Base-by-base conservation (phyloP, 495 filamentous ascomycete genomes). In the Penicillium roqueforti region DNA sequence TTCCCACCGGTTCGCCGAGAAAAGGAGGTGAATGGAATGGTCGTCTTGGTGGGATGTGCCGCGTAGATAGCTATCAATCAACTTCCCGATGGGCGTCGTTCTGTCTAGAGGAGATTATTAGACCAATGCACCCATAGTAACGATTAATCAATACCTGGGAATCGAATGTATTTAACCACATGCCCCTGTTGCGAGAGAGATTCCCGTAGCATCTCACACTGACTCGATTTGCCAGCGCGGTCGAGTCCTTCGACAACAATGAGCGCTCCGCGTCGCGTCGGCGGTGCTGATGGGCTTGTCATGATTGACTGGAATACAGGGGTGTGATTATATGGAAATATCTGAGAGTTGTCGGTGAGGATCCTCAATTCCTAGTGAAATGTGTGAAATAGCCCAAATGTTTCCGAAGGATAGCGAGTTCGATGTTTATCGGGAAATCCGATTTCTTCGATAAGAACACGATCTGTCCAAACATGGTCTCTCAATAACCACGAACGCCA, bases 1-100 rank as follows among this genome's bases (percentile, higher is more conserved):
- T 71, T 98, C 95, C 95, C 95, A 98, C 28, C 95, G 82, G 71
- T 98, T 97, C 9, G 93, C 91, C 28, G 89, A 92, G 75, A 97
- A 98, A 19, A 97, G 81, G 18, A 98, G 82, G 68, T 97, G 95
- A 60, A 97, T 96, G 6, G 85, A 86, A 64, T 96, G 92, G 68
- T 96, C 93, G 52, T 95, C 87, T 65, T 91, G 81, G 50, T 90
- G 80, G 47, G 83, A 75, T 59, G 88, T 70, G 58, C 80, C 80
- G 60, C 84, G 87, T 48, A 97, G 83, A 68, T 97, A 98, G 57
- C 73, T 72, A 71, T 95, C 83, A 65, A 98, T 98, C 74, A 95
- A 84, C 58, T 87, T 82, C 25, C 93, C 93, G 60, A 93, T 97
- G 6, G 90, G 79, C 18, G 93, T 96, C 13, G 83, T 87, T 60